Evolutionary conservation across 495 filamentous ascomycete genomes (phyloP), one percentile per base, ranked within the genome.

Genomic region (Alectoria sarmentosa): DNA sequence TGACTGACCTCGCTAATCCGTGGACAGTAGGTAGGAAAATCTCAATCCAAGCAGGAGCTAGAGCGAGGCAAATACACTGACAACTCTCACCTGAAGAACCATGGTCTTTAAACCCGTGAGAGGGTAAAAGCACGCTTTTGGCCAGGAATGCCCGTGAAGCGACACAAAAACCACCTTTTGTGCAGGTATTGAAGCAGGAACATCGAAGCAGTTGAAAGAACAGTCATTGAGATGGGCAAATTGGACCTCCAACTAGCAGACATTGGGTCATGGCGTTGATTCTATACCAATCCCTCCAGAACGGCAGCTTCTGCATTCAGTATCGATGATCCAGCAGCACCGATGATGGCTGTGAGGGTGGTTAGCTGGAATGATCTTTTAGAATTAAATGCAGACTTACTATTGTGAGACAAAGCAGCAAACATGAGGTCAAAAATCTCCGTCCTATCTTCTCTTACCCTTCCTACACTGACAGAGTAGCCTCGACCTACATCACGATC

Each of bases 241-340:
- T 63, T 19, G 39, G 38, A 44, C 26, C 13, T 26, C 5, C 19
- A 52, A 26, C 32, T n/a, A 15, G 32, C 30, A 42, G 1, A 49
- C 46, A 21, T 30, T 17, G 26, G 21, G 8, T 37, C 39, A 10
- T 44, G 3, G 11, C 19, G 2, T 4, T 26, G 34, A 3, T 10
- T 41, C n/a, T 82, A 92, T 67, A 91, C 80, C 69, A 86, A 90
- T 13, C 92, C 94, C 78, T 92, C 95, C 58, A 96, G 82, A 32
- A 96, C 85, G 42, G 93, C 92, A 41, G 92, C 90, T 74, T 97
- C 94, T 17, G 92, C 90, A 74, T 97, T 97, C 63, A 98, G 76
- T 73, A 97, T 95, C 21, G 90, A 96, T 13, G 90, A 94, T 39
- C 94, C 94, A 14, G 94, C 92, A 44, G 94, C 94, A 69, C 92